Conservation (phyloP, 169 alveolate species). For the Plasmodium relictum region DNA sequence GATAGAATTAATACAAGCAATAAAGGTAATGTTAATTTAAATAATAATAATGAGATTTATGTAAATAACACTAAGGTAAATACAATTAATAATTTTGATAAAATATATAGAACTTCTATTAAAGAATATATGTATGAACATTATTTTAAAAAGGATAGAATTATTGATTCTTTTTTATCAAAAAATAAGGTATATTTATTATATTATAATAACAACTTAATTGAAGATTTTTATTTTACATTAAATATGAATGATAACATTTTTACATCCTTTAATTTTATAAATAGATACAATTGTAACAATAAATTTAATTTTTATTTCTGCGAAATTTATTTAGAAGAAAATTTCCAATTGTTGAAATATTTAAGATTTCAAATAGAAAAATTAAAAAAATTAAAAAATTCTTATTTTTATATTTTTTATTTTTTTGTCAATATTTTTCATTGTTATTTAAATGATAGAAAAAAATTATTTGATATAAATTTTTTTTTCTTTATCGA, state of each 20-base stretch:
- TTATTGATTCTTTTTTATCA: constrained; percentile 34
- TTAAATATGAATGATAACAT: constrained; percentile 32
- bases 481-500: constrained; percentile 48
- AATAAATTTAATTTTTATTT: constrained; percentile 29
- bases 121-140: not conserved
- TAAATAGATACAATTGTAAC: not conserved
- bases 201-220: constrained; percentile 16
- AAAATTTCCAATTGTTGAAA: constrained; percentile 27
- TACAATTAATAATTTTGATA: not conserved
- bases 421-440: constrained; percentile 22
- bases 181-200: constrained; percentile 17
- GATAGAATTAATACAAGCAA: not conserved
- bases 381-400: constrained; percentile 10
- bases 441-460: constrained; percentile 1
- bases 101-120: not conserved
- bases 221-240: constrained; percentile 22
- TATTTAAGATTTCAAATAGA: constrained; percentile 27
- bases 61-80: not conserved
- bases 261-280: not conserved
- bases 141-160: constrained; percentile 6
- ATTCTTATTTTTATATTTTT: constrained; percentile 12
- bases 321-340: constrained; percentile 36
- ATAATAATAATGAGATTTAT: not conserved
- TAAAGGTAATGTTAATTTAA: not conserved
- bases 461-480: constrained; percentile 22